Percentiles rank a stretch among this genome's conserved stretches.
Conservation (phyloP, 164 flowering plant species). For the Cinnamomum chago region DNA sequence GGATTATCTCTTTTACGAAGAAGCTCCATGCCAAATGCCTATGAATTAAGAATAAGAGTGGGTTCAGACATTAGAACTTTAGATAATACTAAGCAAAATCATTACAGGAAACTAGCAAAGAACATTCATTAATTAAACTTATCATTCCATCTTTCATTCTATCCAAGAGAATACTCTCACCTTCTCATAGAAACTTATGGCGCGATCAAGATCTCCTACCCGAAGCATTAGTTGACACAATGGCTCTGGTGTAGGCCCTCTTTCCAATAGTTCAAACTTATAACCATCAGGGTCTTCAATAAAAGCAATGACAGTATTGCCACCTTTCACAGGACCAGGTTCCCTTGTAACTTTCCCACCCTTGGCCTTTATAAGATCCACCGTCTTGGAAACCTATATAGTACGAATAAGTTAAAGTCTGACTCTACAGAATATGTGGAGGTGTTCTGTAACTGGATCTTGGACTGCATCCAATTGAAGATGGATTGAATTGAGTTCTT, state of each 20-base stretch:
- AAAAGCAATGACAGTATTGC: conserved; percentile 92
- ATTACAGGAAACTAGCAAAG: not conserved
- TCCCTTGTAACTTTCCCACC: conserved; percentile 97
- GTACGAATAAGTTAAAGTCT: not conserved
- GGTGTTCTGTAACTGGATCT: too few species aligned
- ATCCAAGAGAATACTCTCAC: conserved; percentile 29
- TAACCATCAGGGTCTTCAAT: conserved; percentile 99
- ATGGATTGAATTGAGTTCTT: too few species aligned
- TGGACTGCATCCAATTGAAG: too few species aligned
- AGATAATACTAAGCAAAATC: not conserved
- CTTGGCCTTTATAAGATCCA: conserved; percentile 91
- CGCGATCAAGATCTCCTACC: conserved; percentile 93
- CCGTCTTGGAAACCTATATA: conserved; percentile 71
- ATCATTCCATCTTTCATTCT: not conserved
- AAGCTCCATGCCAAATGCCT: conserved; percentile 99
- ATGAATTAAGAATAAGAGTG: conserved; percentile 1
- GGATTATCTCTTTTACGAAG: conserved; percentile 91
- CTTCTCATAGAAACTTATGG: conserved; percentile 86
- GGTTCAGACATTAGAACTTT: not conserved
- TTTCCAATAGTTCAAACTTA: conserved; percentile 93
- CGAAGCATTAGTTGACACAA: conserved; percentile 99
- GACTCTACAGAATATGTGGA: too few species aligned
- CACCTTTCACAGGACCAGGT: conserved; percentile 98
- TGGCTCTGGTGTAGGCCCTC: conserved; percentile 97
- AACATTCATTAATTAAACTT: not conserved